Percentiles rank a stretch among this genome's conserved stretches.
Conservation (phyloP, 2,329 filamentous ascomycete species). For the Colletotrichum spaethianum region DNA sequence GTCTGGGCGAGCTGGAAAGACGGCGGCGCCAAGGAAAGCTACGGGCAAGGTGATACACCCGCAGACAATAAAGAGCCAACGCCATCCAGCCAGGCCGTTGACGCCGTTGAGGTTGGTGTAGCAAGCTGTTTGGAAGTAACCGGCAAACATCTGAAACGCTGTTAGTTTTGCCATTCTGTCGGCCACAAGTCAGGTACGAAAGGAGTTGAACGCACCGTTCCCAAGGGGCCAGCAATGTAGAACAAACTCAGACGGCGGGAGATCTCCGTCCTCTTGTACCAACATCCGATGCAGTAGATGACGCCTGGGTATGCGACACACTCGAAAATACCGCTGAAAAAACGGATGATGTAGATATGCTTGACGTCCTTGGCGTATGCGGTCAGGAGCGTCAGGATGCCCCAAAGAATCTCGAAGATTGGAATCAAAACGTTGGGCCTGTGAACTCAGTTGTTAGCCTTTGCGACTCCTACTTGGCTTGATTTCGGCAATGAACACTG, state of each 20-base stretch:
- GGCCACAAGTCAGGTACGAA: neutral
- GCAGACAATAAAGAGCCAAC: slow-evolving; percentile 40
- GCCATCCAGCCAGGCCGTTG: slow-evolving; percentile 33
- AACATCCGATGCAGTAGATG: slow-evolving; percentile 31
- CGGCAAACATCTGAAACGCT: slow-evolving; percentile 34
- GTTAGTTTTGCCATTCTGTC: neutral
- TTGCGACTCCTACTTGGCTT: no score
- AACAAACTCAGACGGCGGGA: slow-evolving; percentile 26
- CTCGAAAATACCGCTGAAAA: slow-evolving; percentile 26
- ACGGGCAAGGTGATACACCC: slow-evolving; percentile 36
- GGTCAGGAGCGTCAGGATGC: slow-evolving; percentile 66
- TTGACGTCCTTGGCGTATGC: slow-evolving; percentile 49
- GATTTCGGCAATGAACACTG: neutral
- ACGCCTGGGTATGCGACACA: slow-evolving; percentile 27
- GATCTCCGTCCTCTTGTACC: slow-evolving; percentile 35
- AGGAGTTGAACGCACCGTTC: neutral
- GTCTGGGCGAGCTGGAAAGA: slow-evolving; percentile 47
- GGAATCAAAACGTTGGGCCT: slow-evolving; percentile 63
- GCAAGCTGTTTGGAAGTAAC: slow-evolving; percentile 38
- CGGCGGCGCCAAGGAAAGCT: slow-evolving; percentile 23
- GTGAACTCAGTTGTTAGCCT: slow-evolving; percentile 49
- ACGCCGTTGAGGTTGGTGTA: slow-evolving; percentile 37
- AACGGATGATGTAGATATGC: slow-evolving; percentile 49
- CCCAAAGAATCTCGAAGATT: slow-evolving; percentile 68
- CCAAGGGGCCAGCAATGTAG: slow-evolving; percentile 28